Evolutionary conservation across 2,329 filamentous ascomycete genomes (phyloP).

Genomic region (Beauveria medogensis): DNA sequence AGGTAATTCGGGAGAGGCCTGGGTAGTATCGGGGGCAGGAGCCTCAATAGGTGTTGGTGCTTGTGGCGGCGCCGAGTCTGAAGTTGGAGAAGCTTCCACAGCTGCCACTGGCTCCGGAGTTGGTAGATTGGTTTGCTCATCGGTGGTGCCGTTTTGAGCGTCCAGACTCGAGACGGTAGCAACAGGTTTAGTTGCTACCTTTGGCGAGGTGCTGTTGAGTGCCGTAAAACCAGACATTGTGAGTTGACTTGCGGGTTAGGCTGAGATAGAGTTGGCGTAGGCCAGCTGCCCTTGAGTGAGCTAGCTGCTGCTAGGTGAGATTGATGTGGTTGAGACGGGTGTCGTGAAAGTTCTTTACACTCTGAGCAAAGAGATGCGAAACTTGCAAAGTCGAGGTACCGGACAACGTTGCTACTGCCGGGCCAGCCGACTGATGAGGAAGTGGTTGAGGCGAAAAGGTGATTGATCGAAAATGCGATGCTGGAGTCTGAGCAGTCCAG

Average conservation of each 20-base stretch:
- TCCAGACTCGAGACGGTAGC: background rate
- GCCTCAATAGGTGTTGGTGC: conserved; percentile 13
- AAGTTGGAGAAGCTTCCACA: background rate
- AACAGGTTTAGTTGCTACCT: conserved; percentile 13
- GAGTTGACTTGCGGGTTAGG: background rate
- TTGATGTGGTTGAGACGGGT: background rate
- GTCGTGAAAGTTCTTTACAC: background rate
- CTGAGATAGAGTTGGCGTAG: background rate
- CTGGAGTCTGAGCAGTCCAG: background rate
- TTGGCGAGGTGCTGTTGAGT: conserved; percentile 44
- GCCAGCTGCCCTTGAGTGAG: background rate
- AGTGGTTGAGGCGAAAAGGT: background rate
- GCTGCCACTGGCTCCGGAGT: background rate
- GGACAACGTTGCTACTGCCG: background rate
- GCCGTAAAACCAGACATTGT: conserved; percentile 44
- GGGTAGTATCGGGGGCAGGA: conserved; percentile 14
- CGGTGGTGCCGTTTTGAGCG: background rate
- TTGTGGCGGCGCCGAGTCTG: background rate
- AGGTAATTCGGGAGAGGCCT: background rate
- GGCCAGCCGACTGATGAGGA: conserved; percentile 1
- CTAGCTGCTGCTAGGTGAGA: too few relatives aligned
- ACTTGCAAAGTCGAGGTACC: background rate
- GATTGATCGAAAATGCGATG: background rate
- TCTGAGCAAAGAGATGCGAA: background rate
- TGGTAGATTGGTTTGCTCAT: background rate